A percentile compares a stretch with the other conserved stretches of the same genome.
These are phyloP conservation scores for Schizophyllum amplum DNA, from an alignment of 1,284 basidiomycete genomes.

Conservation along the genomic window DNA sequence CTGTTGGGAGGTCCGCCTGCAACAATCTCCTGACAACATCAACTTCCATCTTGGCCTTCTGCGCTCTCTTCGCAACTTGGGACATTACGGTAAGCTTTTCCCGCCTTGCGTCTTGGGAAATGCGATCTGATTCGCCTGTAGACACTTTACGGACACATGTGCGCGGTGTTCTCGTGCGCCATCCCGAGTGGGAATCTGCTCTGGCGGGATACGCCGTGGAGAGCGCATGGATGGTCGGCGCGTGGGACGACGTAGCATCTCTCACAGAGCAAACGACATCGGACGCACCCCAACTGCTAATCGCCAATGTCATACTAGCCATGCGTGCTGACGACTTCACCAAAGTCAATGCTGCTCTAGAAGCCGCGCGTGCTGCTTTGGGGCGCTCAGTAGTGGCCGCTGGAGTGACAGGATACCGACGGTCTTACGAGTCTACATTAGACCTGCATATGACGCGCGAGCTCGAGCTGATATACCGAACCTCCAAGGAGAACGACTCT, in stretches of 20 bases:
- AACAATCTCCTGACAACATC: slow-evolving; percentile 84
- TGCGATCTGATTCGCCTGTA: slow-evolving; percentile 22
- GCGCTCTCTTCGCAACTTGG: slow-evolving; percentile 88
- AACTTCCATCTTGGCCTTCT: slow-evolving; percentile 87
- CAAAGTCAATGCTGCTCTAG: slow-evolving; percentile 45
- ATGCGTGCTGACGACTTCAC: slow-evolving; percentile 52
- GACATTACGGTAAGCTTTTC: slow-evolving; percentile 83
- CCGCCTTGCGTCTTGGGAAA: not conserved
- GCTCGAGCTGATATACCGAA: slow-evolving; percentile 68
- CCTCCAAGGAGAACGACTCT: slow-evolving; percentile 27
- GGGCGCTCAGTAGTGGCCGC: slow-evolving; percentile 80
- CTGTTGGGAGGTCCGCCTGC: slow-evolving; percentile 98
- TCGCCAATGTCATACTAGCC: slow-evolving; percentile 79
- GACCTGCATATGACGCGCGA: slow-evolving; percentile 89
- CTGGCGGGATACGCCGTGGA: slow-evolving; percentile 87
- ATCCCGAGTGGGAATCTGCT: slow-evolving; percentile 78
- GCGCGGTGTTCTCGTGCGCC: slow-evolving; percentile 78
- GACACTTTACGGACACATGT: slow-evolving; percentile 97
- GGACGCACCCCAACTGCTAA: slow-evolving; percentile 59
- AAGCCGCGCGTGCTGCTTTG: slow-evolving; percentile 65
- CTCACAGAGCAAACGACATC: slow-evolving; percentile 45
- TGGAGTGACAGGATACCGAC: slow-evolving; percentile 74
- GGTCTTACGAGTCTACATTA: slow-evolving; percentile 82
- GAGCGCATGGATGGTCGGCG: slow-evolving; percentile 92
- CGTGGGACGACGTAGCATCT: slow-evolving; percentile 77